phyloP scores from a whole-genome alignment of 1,284 basidiomycete genomes.

The Pseudozyma pruni region DNA sequence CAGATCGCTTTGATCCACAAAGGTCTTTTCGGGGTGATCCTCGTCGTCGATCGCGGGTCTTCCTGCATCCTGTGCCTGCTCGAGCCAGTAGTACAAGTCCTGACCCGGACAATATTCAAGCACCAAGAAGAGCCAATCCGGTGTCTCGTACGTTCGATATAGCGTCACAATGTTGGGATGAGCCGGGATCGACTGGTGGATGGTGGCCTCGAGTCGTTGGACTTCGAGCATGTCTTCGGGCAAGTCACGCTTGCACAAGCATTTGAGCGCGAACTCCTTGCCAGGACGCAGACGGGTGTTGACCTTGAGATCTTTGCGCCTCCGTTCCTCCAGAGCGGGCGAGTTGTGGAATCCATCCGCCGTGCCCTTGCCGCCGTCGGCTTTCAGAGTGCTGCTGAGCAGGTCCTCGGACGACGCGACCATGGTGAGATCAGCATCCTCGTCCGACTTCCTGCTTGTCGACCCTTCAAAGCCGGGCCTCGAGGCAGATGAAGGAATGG shows the following conservation, averaged over 20 bases:
- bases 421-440: constrained; percentile 44
- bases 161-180: constrained; percentile 96
- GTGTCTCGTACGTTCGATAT: constrained; percentile 76
- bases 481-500: constrained; percentile 19
- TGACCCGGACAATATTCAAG: constrained; percentile 95
- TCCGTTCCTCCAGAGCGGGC: constrained; percentile 41
- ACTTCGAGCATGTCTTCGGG: constrained; percentile 61
- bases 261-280: constrained; percentile 92
- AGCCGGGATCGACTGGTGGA: constrained; percentile 89
- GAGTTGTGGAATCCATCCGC: constrained; percentile 43
- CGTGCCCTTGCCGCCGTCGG: constrained; percentile 24
- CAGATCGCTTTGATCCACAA: constrained; percentile 1
- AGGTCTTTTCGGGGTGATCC: constrained; percentile 6
- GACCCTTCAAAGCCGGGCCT: neutral
- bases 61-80: constrained; percentile 70
- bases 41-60: constrained; percentile 27
- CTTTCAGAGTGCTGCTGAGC: constrained; percentile 44
- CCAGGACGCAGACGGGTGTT: constrained; percentile 27
- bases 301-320: constrained; percentile 47
- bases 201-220: constrained; percentile 75
- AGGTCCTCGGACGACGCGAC: constrained; percentile 42
- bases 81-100: constrained; percentile 90
- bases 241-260: constrained; percentile 76
- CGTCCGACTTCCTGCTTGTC: constrained; percentile 3
- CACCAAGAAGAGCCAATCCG: constrained; percentile 81